Percentiles rank a stretch among this genome's conserved stretches.
Conservation (phyloP, 306 rosid species). For the Begonia fuchsioides region DNA sequence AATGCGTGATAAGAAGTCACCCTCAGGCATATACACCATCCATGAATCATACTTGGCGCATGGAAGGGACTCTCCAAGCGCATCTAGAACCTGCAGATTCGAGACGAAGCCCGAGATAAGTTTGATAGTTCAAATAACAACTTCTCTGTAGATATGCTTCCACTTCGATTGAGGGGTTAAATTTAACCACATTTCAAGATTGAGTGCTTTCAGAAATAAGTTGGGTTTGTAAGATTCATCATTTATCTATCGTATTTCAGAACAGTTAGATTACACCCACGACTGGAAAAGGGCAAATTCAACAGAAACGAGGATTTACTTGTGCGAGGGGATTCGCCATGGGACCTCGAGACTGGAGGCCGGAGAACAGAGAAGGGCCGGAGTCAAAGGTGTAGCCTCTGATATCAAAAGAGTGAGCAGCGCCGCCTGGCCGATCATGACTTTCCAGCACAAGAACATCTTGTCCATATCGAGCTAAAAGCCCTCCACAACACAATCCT, state of each 20-base stretch:
- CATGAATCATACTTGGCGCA: slow-evolving; percentile 85
- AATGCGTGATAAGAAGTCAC: slow-evolving; percentile 75
- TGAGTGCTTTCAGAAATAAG: too few species aligned
- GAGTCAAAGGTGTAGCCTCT: slow-evolving; percentile 80
- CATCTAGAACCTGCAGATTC: slow-evolving; percentile 58
- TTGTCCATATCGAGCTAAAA: slow-evolving; percentile 62
- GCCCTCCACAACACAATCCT: slow-evolving; percentile 70
- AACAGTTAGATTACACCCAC: too few species aligned
- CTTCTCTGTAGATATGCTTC: too few species aligned
- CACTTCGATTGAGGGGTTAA: too few species aligned
- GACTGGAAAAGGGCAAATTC: too few species aligned
- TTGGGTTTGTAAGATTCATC: too few species aligned
- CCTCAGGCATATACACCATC: slow-evolving; percentile 90
- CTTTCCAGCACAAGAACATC: slow-evolving; percentile 79
- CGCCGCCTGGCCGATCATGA: too few species aligned
- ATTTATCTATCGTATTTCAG: too few species aligned
- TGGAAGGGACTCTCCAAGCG: slow-evolving; percentile 65
- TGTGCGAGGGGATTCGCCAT: slow-evolving; percentile 90
- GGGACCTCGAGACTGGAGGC: slow-evolving; percentile 84
- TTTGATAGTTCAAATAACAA: too few species aligned
- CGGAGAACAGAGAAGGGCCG: slow-evolving; percentile 81
- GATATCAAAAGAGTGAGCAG: too few species aligned
- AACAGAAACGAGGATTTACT: slow-evolving; percentile 13
- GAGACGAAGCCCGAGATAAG: too few species aligned
- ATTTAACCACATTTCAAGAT: too few species aligned